Conservation (phyloP, 768 basidiomycete species). For the Gloeophyllum trabeum region DNA sequence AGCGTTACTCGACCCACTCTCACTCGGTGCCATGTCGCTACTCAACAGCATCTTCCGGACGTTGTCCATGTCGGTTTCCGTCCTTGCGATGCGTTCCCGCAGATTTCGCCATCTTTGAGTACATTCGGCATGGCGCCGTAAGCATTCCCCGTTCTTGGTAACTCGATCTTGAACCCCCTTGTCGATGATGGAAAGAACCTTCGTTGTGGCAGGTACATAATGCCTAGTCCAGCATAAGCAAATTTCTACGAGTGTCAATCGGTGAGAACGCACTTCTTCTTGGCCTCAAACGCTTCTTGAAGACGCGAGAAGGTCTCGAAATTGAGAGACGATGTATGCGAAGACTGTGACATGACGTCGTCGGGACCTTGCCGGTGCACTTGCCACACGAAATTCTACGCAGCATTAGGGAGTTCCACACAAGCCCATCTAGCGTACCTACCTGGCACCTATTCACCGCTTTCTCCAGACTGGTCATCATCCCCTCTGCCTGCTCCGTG, state of each 20-base stretch:
- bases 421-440: conserved; percentile 15
- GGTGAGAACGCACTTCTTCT: conserved; percentile 61
- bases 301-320: conserved; percentile 56
- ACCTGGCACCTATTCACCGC: conserved; percentile 86
- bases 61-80: conserved; percentile 74
- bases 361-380: conserved; percentile 48
- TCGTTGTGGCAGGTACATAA: conserved; percentile 88
- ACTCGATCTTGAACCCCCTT: conserved; percentile 89
- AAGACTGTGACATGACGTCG: conserved; percentile 26
- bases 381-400: conserved; percentile 79
- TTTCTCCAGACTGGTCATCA: conserved; percentile 96
- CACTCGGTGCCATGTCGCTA: conserved; percentile 44
- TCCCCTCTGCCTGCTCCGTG: conserved; percentile 90
- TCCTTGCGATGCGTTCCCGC: conserved; percentile 66
- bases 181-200: conserved; percentile 88
- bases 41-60: conserved; percentile 47
- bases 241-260: conserved; percentile 1
- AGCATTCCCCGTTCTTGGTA: conserved; percentile 93
- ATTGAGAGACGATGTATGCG: conserved; percentile 41
- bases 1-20: conserved; percentile 50
- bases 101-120: conserved; percentile 77
- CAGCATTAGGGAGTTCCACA: neutral
- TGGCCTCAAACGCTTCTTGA: conserved; percentile 71
- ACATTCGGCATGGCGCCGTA: conserved; percentile 83
- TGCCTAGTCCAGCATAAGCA: conserved; percentile 46